These are phyloP conservation scores for Botrytis paeoniae DNA, from an alignment of 2,329 filamentous ascomycete genomes.

Conservation along the genomic window DNA sequence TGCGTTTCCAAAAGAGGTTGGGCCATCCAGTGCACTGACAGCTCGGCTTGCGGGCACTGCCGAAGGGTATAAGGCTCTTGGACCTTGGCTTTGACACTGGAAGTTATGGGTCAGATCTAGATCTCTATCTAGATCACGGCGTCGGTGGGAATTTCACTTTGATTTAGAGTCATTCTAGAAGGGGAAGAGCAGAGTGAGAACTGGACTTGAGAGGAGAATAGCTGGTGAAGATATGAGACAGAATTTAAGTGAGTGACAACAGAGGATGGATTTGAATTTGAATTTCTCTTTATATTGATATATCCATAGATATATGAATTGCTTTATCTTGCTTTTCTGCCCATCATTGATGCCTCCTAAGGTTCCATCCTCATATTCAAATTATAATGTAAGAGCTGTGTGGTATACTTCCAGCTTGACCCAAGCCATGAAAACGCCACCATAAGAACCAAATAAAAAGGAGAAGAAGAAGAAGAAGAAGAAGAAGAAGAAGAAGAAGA, in stretches of 20 bases:
- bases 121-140: background rate
- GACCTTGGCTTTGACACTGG: background rate
- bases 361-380: background rate
- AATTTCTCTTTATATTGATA: background rate
- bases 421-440: conserved; percentile 1
- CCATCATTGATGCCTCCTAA: background rate
- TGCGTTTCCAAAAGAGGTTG: background rate
- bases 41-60: background rate
- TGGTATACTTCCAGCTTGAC: background rate
- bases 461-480: background rate
- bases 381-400: background rate
- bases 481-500: background rate
- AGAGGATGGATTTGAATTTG: background rate
- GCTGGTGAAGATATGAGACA: background rate
- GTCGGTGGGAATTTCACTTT: background rate
- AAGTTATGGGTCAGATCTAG: background rate
- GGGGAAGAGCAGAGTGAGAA: background rate
- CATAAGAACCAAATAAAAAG: background rate
- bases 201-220: background rate
- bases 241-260: background rate
- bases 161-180: background rate
- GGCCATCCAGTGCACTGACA: background rate
- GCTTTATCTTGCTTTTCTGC: background rate
- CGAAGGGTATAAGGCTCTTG: background rate
- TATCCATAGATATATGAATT: background rate